Conservation (phyloP, 1,284 basidiomycete genomes). For the Vanrija sp. region DNA sequence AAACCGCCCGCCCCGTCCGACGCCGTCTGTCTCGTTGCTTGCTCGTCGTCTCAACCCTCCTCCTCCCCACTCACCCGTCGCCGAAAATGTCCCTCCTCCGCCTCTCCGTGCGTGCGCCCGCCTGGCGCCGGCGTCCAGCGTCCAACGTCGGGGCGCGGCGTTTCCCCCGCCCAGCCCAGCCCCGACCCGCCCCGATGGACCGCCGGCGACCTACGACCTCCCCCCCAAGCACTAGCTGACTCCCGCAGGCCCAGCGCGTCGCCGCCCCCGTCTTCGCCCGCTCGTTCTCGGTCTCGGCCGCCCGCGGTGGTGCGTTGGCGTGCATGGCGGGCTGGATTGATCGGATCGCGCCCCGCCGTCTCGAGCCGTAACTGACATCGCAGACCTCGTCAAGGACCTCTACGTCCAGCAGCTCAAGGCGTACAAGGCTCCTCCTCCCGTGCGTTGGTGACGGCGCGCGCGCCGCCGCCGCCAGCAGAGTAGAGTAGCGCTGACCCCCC, state of each 20-base stretch:
- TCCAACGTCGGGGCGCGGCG: no score
- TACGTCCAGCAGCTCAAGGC: constrained; percentile 85
- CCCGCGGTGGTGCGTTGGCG: constrained; percentile 62
- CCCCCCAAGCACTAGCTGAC: background rate
- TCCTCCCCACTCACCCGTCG: constrained; percentile 5
- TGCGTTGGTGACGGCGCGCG: background rate
- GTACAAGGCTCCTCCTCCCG: constrained; percentile 63
- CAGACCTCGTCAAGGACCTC: constrained; percentile 88
- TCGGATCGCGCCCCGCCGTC: background rate
- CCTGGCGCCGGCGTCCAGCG: background rate
- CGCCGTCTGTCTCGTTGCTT: background rate
- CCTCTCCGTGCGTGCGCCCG: constrained; percentile 29
- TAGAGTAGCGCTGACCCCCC: constrained; percentile 47
- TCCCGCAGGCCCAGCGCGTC: constrained; percentile 33
- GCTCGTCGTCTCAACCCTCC: background rate
- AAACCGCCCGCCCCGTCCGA: constrained; percentile 1
- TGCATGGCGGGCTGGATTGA: no score
- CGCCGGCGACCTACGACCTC: no score
- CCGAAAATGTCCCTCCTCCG: constrained; percentile 45
- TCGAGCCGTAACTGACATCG: background rate
- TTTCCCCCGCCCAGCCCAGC: no score
- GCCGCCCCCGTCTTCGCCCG: constrained; percentile 36
- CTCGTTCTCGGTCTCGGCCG: constrained; percentile 61
- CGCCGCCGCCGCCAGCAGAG: no score
- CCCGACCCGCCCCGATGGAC: no score